Conservation (phyloP, 2,329 filamentous ascomycete genomes). For the Pestalotiopsis sp. region DNA sequence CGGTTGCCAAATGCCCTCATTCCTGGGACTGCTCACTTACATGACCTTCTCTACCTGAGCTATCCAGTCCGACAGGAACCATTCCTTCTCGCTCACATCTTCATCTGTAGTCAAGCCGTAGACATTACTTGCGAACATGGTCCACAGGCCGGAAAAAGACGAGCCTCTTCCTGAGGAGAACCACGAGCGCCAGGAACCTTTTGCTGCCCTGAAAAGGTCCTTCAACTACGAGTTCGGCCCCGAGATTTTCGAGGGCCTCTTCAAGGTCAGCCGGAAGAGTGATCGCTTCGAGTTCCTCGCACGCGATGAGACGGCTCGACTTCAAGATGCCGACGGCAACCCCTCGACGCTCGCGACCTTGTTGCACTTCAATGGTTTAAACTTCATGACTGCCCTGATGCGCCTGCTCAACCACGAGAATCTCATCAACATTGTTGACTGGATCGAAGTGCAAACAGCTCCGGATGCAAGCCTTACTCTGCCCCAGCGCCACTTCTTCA, state of each 20-base stretch:
- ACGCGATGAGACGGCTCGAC: conserved; percentile 27
- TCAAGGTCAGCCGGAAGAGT: conserved; percentile 27
- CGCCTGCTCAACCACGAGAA: conserved; percentile 53
- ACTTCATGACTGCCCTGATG: conserved; percentile 30
- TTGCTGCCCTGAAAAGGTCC: conserved; percentile 11
- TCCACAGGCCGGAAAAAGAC: not conserved
- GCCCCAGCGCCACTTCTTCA: conserved; percentile 32
- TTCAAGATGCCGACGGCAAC: conserved; percentile 17
- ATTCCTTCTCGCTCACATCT: not conserved
- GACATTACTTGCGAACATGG: not conserved
- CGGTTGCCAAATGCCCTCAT: not conserved
- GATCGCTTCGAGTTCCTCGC: conserved; percentile 30
- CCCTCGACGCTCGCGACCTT: conserved; percentile 14
- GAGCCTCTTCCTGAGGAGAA: conserved; percentile 13
- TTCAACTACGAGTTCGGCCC: conserved; percentile 29
- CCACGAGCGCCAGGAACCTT: conserved; percentile 16
- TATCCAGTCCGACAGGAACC: not conserved
- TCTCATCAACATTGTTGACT: conserved; percentile 45
- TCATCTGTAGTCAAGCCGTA: not conserved
- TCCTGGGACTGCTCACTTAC: not conserved
- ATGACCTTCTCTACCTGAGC: not conserved
- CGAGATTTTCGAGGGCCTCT: conserved; percentile 27
- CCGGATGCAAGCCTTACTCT: conserved; percentile 17
- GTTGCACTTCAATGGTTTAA: conserved; percentile 20
- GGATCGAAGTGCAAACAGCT: conserved; percentile 28